Evolutionary conservation across 2,329 filamentous ascomycete genomes (phyloP), one percentile per base, ranked within the genome.

Genomic region (Aspergillus sp.): DNA sequence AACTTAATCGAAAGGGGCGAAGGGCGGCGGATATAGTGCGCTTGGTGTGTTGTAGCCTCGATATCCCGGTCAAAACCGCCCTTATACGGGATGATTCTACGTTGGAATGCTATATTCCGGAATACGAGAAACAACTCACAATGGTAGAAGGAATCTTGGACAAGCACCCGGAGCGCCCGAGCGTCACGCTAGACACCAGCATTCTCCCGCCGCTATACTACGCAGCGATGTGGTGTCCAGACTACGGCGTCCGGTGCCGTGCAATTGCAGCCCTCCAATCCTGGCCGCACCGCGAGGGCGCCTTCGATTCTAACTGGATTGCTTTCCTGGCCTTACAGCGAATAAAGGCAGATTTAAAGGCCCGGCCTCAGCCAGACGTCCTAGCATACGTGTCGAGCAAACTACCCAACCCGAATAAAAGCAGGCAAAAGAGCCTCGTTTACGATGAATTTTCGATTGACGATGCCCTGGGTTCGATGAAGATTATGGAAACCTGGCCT

Each of bases 21-120:
- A 56, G 65, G 19, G 61, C 59, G 8, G 55, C 60, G 6, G 59
- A 61, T 19, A n/a, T 67, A 5, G 53, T 67, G 11, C 52, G 52
- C 33, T 33, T 66, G 7, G 58, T 64, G 27, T 49, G 58, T 4
- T 47, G 53, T 15, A 53, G 57, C 25, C 54, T 54, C 19, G 35
- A 45, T 0, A 37, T 62, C 11, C n/a, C 52, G 9, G 14, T 62
- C 37, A 59, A 63, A 15, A 61, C 51, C 11, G 52, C 50, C n/a
- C 56, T 65, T 5, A 40, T 59, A 3, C 43, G 52, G 17, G 50
- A 60, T 6, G 46, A 52, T 6, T 37, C 52, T 3, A 27, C 53
- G 11, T 57, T 59, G 17, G 46, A 60, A 15, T 31, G 25, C 2
- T 55, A 62, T 37, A 37, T 49, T 3, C 27, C 56, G n/a, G 37